phyloP scores from a whole-genome alignment of 2,329 filamentous ascomycete genomes.

The Aspergillus terreus region DNA sequence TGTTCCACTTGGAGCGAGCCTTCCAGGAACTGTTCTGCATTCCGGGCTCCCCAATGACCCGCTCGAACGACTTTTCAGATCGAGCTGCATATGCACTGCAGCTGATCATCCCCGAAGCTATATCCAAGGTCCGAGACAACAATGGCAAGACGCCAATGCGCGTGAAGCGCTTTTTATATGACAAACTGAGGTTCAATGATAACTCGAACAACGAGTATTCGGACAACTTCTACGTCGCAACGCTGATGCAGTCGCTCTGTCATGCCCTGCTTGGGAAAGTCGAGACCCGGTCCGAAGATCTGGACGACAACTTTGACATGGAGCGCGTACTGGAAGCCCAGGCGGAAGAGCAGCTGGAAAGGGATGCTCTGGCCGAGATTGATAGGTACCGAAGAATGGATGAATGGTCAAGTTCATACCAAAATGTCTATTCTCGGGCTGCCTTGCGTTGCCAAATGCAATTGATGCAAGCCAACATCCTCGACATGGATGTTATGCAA shows the following conservation, averaged over 20 bases:
- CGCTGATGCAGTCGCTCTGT: conserved; percentile 64
- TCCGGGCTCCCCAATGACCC: conserved; percentile 70
- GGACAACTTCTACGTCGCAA: conserved; percentile 84
- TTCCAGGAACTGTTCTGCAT: conserved; percentile 89
- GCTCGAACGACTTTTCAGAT: conserved; percentile 87
- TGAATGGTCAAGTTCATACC: conserved; percentile 64
- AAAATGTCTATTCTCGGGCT: conserved; percentile 61
- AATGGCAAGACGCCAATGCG: conserved; percentile 73
- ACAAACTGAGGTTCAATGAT: conserved; percentile 89
- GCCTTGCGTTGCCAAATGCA: conserved; percentile 58
- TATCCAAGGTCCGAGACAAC: conserved; percentile 71
- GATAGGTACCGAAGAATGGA: conserved; percentile 62
- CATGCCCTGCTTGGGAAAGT: conserved; percentile 49
- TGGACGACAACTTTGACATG: conserved; percentile 42
- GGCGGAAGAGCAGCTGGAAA: conserved; percentile 53
- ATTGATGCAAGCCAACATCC: conserved; percentile 52
- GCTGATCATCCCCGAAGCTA: conserved; percentile 74
- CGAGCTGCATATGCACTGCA: conserved; percentile 82
- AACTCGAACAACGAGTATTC: conserved; percentile 85
- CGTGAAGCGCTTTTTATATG: conserved; percentile 79
- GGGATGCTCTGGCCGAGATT: conserved; percentile 58
- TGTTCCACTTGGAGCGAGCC: conserved; percentile 77
- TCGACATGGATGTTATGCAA: conserved; percentile 52
- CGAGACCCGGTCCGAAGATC: conserved; percentile 37
- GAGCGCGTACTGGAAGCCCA: conserved; percentile 47